A percentile compares a stretch with the other conserved stretches of the same genome.
Evolutionary conservation across 768 basidiomycete species (phyloP).

Genomic region (Dentipellis sp.): DNA sequence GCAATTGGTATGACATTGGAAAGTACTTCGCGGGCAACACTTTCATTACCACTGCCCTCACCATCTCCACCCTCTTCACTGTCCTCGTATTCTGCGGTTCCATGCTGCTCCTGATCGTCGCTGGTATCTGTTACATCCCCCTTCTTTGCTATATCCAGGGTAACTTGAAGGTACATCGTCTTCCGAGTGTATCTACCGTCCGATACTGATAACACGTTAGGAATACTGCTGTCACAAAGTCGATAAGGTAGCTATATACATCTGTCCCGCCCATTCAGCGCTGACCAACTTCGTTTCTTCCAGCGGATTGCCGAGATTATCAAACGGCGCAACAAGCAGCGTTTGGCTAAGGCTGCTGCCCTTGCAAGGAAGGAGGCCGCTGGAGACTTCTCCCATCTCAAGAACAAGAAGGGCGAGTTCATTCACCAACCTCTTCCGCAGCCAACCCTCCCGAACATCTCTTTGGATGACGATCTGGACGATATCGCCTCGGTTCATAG

Average conservation of each 20-base stretch:
- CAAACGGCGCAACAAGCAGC: constrained; percentile 83
- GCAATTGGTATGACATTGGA: constrained; percentile 56
- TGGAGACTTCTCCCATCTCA: constrained; percentile 85
- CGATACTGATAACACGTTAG: constrained; percentile 25
- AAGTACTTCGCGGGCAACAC: constrained; percentile 77
- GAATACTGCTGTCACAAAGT: constrained; percentile 99
- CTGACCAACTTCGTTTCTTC: constrained; percentile 1
- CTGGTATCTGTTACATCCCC: constrained; percentile 88
- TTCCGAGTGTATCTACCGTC: not conserved
- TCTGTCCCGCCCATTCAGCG: not conserved
- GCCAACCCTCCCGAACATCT: constrained; percentile 89
- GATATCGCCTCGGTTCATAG: constrained; percentile 49
- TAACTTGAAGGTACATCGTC: constrained; percentile 72
- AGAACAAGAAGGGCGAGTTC: constrained; percentile 86
- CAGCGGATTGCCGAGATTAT: constrained; percentile 91
- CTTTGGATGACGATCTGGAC: constrained; percentile 67
- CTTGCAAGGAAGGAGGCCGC: constrained; percentile 86
- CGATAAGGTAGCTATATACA: constrained; percentile 61
- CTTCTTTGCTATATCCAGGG: constrained; percentile 92
- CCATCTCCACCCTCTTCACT: constrained; percentile 86
- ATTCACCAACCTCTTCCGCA: constrained; percentile 78
- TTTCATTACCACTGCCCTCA: constrained; percentile 66
- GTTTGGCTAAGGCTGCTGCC: constrained; percentile 70
- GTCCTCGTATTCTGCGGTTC: constrained; percentile 82
- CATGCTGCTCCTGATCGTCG: constrained; percentile 69